phyloP scores from a whole-genome alignment of 176 grass and related monocot genomes.

The Carex cristatella region DNA sequence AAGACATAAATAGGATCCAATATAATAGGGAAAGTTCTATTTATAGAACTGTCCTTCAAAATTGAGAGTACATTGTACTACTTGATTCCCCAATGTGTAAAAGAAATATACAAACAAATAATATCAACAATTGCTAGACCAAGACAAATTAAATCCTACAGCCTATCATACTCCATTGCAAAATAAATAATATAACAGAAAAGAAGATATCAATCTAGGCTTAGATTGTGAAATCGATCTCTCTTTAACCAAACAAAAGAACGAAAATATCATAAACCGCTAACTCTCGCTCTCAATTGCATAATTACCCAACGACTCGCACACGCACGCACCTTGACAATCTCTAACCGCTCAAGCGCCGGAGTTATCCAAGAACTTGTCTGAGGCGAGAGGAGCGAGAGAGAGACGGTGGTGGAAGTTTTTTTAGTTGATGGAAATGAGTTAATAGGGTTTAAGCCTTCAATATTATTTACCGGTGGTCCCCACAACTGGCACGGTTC shows the following conservation, averaged over 20 bases:
- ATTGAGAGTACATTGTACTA: neutral
- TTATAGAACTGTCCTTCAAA: neutral
- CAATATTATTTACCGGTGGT: neutral
- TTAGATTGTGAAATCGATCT: neutral
- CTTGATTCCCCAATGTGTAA: neutral
- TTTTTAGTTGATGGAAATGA: neutral
- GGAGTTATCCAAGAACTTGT: neutral
- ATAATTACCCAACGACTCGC: neutral
- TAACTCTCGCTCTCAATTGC: neutral
- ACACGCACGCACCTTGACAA: neutral
- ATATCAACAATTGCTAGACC: neutral
- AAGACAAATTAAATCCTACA: neutral
- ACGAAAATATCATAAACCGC: neutral
- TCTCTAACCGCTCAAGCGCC: neutral
- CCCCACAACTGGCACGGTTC: neutral
- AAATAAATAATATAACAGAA: neutral
- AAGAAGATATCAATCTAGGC: neutral
- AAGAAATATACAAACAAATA: neutral
- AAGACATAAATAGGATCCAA: neutral
- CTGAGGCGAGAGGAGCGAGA: neutral
- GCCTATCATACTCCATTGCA: neutral
- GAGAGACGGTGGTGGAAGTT: neutral
- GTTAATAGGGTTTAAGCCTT: neutral
- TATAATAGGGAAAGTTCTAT: neutral
- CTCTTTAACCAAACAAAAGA: neutral